Base-by-base conservation (phyloP, 2,329 filamentous ascomycete species). In the Calycina herbarum region DNA sequence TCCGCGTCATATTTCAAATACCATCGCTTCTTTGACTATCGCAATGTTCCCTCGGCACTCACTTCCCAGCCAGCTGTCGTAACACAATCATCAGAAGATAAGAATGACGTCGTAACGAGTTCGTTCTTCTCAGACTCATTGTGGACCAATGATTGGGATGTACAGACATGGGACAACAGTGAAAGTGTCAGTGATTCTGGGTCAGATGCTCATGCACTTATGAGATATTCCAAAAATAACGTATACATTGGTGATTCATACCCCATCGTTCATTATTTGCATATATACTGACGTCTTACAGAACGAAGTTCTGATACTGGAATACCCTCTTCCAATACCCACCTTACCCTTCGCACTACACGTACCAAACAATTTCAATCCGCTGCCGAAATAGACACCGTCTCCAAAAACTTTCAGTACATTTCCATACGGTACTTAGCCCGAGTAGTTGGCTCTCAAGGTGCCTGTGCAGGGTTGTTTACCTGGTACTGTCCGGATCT, bases 11-110 rank as follows among this genome's bases (percentile, higher is more conserved):
- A 51, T 24, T 51, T 51, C n/a, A 24, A 51, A 27, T 51, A 51
- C 10, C 45, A 51, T 24, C 45, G 45, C n/a, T 51, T 51, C 20
- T 51, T 51, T 51, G 45, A 51, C 45, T 51, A 51, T 24, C 45
- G 45, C 20, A 51, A 51, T 7, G 45, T 51, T 51, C 45, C 45
- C 20, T 51, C 45, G 1, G 45, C 45, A 24, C 7, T 24, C 20
- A 24, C n/a, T 51, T 51, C 20, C 10, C 45, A 51, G 8, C 45
- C 20, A 20, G n/a, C 20, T 8, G 20, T 24, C 7, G 45, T 51
- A 11, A 24, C 20, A 51, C 45, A 51, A 51, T 24, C 24, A 24
- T 24, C 45, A 51, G 45, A 27, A 24, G 17, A 8, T 51, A 20
- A 51, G 24, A 51, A 24, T 51, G 45, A 51, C 45, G 45, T 51